Base-by-base conservation (phyloP, 495 filamentous ascomycete genomes). In the Neurospora cerealis region DNA sequence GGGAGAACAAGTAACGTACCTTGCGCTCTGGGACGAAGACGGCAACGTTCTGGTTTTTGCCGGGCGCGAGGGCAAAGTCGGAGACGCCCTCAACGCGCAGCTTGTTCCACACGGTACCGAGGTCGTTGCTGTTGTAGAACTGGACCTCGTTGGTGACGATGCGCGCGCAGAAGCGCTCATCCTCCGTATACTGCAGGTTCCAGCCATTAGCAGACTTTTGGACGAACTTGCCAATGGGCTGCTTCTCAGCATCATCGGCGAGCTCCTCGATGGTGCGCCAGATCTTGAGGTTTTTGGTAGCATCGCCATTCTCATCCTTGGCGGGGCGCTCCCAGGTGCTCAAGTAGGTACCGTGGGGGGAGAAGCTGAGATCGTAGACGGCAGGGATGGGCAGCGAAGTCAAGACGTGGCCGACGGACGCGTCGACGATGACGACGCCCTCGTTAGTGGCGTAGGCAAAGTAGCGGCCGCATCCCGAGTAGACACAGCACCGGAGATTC, bases 101-200 rank as follows among this genome's bases (percentile, higher is more conserved):
- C 85, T 97, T 96, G 80, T 94, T 95, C 95, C 95, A 98, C 71
- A 97, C 93, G 34, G 89, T 95, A 69, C 86, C 85, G 78, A 98
- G 85, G 77, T 97, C 91, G 69, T 88, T 85, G 82, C 92, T 96
- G 82, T 96, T 87, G 85, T 94, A 98, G 83, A 99, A 97, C 79
- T 98, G 96, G 48, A 99, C 93, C 83, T 97, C 94, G 81, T 98
- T 98, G 81, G 93, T 97, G 78, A 98, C 96, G 42, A 90, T 86
- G 71, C 96, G 94, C 73, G 95, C 96, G 82, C 96, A 99, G 79
- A 91, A 93, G 77, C 87, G 85, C 87, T 99, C 96, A 80, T 99
- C 96, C 73, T 88, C 87, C 38, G 94, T 97, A 80, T 98, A 99
- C 83, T 98, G 96, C 80, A 98, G 86, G 83, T 97, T 98, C 96